Evolutionary conservation across 2,329 filamentous ascomycete species (phyloP).

Genomic region (Macrophomina tecta): DNA sequence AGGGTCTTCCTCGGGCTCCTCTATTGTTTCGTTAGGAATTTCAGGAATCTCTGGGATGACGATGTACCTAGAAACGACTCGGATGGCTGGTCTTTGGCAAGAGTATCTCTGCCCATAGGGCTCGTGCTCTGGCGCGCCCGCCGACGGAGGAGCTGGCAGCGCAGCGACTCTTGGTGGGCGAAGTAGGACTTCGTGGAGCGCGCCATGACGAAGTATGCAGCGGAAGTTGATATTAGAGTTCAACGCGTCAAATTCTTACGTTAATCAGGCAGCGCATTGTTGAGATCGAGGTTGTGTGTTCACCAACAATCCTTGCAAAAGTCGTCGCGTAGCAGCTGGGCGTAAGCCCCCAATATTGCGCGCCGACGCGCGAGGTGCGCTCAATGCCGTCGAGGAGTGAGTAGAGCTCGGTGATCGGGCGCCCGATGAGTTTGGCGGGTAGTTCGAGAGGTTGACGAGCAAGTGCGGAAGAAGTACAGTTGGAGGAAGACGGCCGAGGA

Average conservation of each 20-base stretch:
- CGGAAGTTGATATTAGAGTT: not conserved
- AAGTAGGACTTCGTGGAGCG: not conserved
- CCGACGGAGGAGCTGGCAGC: conserved; percentile 3
- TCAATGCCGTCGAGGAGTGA: conserved; percentile 37
- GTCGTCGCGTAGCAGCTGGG: conserved; percentile 35
- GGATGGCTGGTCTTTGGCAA: not conserved
- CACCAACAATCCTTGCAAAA: conserved; percentile 38
- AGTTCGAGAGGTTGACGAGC: not conserved
- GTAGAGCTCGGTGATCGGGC: conserved; percentile 34
- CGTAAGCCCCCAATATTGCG: conserved; percentile 36
- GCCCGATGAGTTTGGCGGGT: not conserved
- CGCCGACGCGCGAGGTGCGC: conserved; percentile 31
- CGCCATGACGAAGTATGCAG: not conserved
- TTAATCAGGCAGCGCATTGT: not conserved
- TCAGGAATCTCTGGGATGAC: not conserved
- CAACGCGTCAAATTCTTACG: not conserved
- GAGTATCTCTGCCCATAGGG: not conserved
- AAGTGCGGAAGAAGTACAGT: not conserved
- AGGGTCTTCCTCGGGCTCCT: not conserved
- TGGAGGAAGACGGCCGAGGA: not conserved
- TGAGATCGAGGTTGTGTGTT: conserved; percentile 30
- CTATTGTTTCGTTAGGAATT: not conserved
- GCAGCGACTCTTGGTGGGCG: conserved; percentile 6
- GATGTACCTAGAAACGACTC: not conserved
- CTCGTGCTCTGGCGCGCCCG: not conserved